Evolutionary conservation across 225 moss, liverwort and hornwort species (phyloP).

Genomic region (Anthoceros angustus): DNA sequence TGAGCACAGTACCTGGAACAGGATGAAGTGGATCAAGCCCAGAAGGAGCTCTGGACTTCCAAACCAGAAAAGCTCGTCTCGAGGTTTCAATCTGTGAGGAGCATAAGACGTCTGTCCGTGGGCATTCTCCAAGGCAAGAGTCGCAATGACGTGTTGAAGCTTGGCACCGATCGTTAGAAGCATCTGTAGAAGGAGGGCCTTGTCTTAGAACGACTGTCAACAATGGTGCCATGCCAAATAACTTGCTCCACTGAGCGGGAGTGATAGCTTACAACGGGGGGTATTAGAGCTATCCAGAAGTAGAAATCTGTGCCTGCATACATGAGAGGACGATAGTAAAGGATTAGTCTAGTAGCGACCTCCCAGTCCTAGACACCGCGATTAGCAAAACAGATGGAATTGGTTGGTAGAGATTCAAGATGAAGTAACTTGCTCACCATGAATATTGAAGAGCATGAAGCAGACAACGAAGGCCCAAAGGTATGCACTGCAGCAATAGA

Average conservation of each 20-base stretch:
- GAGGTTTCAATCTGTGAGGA: slow-evolving; percentile 22
- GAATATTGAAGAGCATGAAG: slow-evolving; percentile 28
- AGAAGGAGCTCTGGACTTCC: slow-evolving; percentile 40
- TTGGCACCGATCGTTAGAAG: slow-evolving; percentile 58
- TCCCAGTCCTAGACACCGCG: not conserved
- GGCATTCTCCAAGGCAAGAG: slow-evolving; percentile 48
- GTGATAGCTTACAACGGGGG: slow-evolving; percentile 19
- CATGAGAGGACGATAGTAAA: not conserved
- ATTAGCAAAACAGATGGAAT: not conserved
- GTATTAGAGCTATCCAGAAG: slow-evolving; percentile 25
- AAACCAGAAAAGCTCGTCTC: slow-evolving; percentile 86
- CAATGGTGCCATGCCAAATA: not conserved
- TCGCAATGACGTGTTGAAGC: slow-evolving; percentile 65
- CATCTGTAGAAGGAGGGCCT: slow-evolving; percentile 21
- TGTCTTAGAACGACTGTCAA: not conserved
- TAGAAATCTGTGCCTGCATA: slow-evolving; percentile 18
- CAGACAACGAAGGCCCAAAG: slow-evolving; percentile 23
- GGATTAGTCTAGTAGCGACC: not conserved
- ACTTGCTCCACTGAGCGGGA: not conserved
- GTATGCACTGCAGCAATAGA: slow-evolving; percentile 9
- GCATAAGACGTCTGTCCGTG: slow-evolving; percentile 9
- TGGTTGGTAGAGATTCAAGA: not conserved
- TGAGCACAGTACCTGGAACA: slow-evolving; percentile 38
- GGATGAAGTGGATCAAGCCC: slow-evolving; percentile 34
- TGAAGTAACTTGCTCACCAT: slow-evolving; percentile 6